phyloP scores from a whole-genome alignment of 2,329 filamentous ascomycete species.

The Passalora sequoiae region DNA sequence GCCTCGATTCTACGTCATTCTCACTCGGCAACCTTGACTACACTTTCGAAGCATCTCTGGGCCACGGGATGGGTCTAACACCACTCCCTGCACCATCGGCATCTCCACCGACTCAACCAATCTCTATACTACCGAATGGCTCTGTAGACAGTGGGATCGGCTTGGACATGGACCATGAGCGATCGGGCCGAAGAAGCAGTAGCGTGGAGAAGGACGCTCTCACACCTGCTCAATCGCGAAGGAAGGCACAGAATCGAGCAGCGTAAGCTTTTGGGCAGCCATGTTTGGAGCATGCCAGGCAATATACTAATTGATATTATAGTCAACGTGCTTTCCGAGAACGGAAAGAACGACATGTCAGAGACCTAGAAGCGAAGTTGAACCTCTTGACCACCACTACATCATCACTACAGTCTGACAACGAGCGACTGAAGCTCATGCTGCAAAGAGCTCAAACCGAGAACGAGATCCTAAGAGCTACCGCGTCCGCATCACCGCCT shows the following conservation, averaged over 20 bases:
- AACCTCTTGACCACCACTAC: constrained; percentile 69
- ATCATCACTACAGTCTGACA: constrained; percentile 69
- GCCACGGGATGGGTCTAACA: constrained; percentile 13
- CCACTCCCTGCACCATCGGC: constrained; percentile 22
- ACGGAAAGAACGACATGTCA: constrained; percentile 89
- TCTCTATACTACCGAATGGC: constrained; percentile 29
- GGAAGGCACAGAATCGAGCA: constrained; percentile 68
- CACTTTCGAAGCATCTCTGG: constrained; percentile 11
- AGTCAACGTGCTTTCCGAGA: constrained; percentile 96
- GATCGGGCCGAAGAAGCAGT: constrained; percentile 36
- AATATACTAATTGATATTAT: constrained; percentile 6
- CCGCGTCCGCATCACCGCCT: constrained; percentile 50
- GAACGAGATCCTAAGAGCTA: constrained; percentile 86
- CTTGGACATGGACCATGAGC: constrained; percentile 34
- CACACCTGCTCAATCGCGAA: constrained; percentile 48
- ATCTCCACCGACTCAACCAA: constrained; percentile 25
- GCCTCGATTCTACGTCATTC: constrained; percentile 22
- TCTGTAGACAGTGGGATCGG: constrained; percentile 43
- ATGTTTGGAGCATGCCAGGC: constrained; percentile 1
- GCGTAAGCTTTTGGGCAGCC: constrained; percentile 55
- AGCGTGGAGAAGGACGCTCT: constrained; percentile 45
- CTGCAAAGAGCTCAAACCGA: constrained; percentile 80
- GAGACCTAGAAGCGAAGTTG: constrained; percentile 85
- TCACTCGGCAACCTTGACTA: constrained; percentile 9
- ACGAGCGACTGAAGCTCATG: constrained; percentile 78